Evolutionary conservation across 2,329 filamentous ascomycete genomes (phyloP).

Genomic region (Samsoniella hepiali): DNA sequence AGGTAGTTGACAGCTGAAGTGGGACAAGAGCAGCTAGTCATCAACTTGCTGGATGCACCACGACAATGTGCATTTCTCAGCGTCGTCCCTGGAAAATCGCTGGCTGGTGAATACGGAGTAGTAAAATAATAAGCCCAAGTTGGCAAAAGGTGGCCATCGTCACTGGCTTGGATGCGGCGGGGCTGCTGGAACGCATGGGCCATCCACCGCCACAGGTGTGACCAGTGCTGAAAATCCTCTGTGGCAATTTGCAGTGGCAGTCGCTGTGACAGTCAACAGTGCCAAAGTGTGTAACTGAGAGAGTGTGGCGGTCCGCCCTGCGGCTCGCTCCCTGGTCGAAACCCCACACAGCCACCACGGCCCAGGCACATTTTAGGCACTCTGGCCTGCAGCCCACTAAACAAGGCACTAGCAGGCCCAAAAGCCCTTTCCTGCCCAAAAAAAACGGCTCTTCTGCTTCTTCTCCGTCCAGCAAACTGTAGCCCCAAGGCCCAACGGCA

Average conservation of each 20-base stretch:
- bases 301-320: background rate
- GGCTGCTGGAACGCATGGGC: background rate
- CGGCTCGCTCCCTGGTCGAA: background rate
- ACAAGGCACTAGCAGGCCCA: background rate
- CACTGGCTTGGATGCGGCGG: background rate
- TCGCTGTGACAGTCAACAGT: too few relatives aligned
- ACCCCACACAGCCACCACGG: background rate
- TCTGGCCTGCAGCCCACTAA: background rate
- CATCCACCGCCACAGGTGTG: background rate
- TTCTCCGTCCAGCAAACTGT: background rate
- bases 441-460: background rate
- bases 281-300: too few relatives aligned
- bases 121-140: too few relatives aligned
- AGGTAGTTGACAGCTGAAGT: too few relatives aligned
- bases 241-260: background rate
- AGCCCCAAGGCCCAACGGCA: background rate
- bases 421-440: background rate
- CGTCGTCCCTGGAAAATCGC: too few relatives aligned
- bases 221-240: background rate
- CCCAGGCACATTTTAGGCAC: background rate
- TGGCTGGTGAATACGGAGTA: too few relatives aligned
- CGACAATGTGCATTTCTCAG: too few relatives aligned
- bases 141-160: too few relatives aligned
- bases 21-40: background rate
- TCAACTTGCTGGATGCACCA: background rate